A percentile compares a stretch with the other conserved stretches of the same genome.
These are phyloP conservation scores for Cyberlindnera samutprakarnensis DNA, from an alignment of 805 yeast species.

Conservation along the genomic window DNA sequence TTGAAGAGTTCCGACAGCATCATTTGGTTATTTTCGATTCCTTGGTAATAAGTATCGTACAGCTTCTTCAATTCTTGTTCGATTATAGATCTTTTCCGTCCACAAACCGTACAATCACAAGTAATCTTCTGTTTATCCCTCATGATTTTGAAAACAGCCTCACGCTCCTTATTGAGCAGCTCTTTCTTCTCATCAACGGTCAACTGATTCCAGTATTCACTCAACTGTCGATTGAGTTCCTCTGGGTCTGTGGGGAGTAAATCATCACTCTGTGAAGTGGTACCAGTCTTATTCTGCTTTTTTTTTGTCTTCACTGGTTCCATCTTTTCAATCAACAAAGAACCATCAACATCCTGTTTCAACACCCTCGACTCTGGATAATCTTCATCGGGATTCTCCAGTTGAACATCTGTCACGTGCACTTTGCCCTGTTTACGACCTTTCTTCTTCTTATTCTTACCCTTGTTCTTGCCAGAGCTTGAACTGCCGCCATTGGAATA, in stretches of 20 bases:
- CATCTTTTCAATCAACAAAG: slow-evolving; percentile 56
- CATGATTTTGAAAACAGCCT: slow-evolving; percentile 58
- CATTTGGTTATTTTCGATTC: slow-evolving; percentile 11
- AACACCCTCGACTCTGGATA: slow-evolving; percentile 70
- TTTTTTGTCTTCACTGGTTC: slow-evolving; percentile 17
- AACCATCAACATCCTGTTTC: slow-evolving; percentile 67
- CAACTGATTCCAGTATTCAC: slow-evolving; percentile 55
- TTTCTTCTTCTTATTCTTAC: slow-evolving; percentile 25
- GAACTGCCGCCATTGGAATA: too few relatives aligned
- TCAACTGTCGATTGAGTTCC: slow-evolving; percentile 20
- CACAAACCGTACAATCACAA: slow-evolving; percentile 76
- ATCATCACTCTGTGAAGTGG: slow-evolving; percentile 20
- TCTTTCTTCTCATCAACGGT: slow-evolving; percentile 51
- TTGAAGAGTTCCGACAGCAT: slow-evolving; percentile 11
- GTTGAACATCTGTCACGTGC: slow-evolving; percentile 20
- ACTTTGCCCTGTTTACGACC: slow-evolving; percentile 11
- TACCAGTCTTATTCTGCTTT: slow-evolving; percentile 26
- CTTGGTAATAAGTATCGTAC: slow-evolving; percentile 58
- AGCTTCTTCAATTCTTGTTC: slow-evolving; percentile 72
- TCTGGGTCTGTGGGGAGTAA: slow-evolving; percentile 13
- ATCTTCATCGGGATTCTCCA: slow-evolving; percentile 50
- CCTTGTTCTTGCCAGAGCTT: slow-evolving; percentile 2
- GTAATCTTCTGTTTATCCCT: slow-evolving; percentile 46
- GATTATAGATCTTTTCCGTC: slow-evolving; percentile 60
- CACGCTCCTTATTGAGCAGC: slow-evolving; percentile 59